These are phyloP conservation scores for Clonostachys solani DNA, from an alignment of 2,329 filamentous ascomycete genomes.

Conservation along the genomic window DNA sequence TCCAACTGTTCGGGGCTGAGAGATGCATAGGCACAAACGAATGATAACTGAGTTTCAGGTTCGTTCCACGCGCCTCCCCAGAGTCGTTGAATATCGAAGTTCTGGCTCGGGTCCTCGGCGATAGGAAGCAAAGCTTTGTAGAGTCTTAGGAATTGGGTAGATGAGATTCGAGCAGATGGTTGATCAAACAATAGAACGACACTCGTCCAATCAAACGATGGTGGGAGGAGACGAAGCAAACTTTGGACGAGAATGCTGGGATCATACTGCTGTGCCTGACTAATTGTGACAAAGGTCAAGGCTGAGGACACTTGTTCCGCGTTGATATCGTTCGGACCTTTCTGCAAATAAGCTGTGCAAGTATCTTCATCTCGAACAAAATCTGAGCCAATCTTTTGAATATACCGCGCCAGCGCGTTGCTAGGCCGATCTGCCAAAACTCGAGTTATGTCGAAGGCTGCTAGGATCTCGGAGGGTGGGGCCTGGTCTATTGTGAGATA, in stretches of 20 bases:
- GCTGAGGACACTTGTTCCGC: conserved; percentile 82
- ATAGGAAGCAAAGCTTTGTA: conserved; percentile 76
- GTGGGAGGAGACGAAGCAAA: conserved; percentile 56
- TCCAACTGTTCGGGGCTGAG: conserved; percentile 74
- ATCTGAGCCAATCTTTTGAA: conserved; percentile 71
- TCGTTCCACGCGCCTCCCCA: conserved; percentile 92
- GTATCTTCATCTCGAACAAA: conserved; percentile 74
- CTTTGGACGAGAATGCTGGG: conserved; percentile 55
- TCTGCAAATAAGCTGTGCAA: conserved; percentile 48
- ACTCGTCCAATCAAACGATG: conserved; percentile 64
- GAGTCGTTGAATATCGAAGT: conserved; percentile 78
- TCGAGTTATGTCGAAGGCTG: conserved; percentile 65
- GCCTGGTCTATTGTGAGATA: conserved; percentile 61
- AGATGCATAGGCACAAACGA: conserved; percentile 81
- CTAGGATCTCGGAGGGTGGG: conserved; percentile 67
- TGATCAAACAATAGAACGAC: conserved; percentile 80
- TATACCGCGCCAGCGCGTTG: conserved; percentile 57
- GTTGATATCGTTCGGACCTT: conserved; percentile 41
- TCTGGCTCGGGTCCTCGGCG: conserved; percentile 44
- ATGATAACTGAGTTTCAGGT: conserved; percentile 86
- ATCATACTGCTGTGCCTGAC: conserved; percentile 49
- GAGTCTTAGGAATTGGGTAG: conserved; percentile 74
- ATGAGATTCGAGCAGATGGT: conserved; percentile 68
- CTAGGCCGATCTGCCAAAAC: conserved; percentile 55
- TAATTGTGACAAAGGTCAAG: conserved; percentile 63